A percentile compares a stretch with the other conserved stretches of the same genome.
These are phyloP conservation scores for Clonostachys sp. DNA, from an alignment of 2,329 filamentous ascomycete species.

Conservation along the genomic window DNA sequence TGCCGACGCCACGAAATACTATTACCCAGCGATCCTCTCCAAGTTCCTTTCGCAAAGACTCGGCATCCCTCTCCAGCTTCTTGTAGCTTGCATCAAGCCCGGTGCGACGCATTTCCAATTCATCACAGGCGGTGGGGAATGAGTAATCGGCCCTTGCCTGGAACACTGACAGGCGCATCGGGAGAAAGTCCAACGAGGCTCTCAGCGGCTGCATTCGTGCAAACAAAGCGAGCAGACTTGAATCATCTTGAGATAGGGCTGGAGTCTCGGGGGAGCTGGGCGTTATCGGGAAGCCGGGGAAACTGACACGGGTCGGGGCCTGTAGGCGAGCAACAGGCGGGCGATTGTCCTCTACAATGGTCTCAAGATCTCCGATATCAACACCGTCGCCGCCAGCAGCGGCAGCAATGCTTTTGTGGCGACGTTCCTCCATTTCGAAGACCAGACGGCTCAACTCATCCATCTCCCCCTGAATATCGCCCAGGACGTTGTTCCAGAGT, in stretches of 20 bases:
- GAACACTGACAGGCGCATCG: constrained; percentile 89
- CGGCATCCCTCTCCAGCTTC: constrained; percentile 84
- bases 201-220: constrained; percentile 92
- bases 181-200: constrained; percentile 90
- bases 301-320: constrained; percentile 62
- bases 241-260: constrained; percentile 69
- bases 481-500: constrained; percentile 88
- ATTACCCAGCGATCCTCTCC: constrained; percentile 95
- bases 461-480: constrained; percentile 86
- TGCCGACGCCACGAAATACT: constrained; percentile 88
- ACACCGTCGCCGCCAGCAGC: constrained; percentile 56
- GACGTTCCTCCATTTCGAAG: constrained; percentile 96
- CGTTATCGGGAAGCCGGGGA: constrained; percentile 59
- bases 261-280: constrained; percentile 53
- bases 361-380: constrained; percentile 87
- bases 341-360: constrained; percentile 85
- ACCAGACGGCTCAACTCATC: constrained; percentile 75
- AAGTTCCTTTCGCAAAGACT: constrained; percentile 82
- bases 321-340: constrained; percentile 41
- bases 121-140: constrained; percentile 88
- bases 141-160: constrained; percentile 69
- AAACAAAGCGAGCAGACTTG: constrained; percentile 82
- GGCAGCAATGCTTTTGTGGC: constrained; percentile 72
- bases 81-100: constrained; percentile 81
- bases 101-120: constrained; percentile 71